phyloP scores from a whole-genome alignment of 192 early-diverging fungal species.

The Coemansia sp. region DNA sequence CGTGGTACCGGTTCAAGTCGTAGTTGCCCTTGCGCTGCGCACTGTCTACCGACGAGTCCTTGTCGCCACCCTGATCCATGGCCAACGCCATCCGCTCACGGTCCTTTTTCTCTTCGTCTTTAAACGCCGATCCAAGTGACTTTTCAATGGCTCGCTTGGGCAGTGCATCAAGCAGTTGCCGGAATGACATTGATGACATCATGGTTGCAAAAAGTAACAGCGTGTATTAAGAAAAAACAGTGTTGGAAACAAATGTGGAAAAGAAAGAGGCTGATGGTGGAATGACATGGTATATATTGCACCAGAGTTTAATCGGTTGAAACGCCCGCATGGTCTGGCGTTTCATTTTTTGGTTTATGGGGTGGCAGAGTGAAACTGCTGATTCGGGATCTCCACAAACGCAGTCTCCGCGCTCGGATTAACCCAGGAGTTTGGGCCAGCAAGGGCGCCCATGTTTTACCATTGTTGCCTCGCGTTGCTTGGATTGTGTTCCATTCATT shows the following conservation, averaged over 20 bases:
- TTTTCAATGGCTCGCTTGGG: slow-evolving; percentile 23
- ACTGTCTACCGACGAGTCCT: slow-evolving; percentile 14
- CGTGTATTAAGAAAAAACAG: not conserved
- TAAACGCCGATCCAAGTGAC: slow-evolving; percentile 16
- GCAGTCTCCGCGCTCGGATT: not conserved
- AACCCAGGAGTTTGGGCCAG: not conserved
- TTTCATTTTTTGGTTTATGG: not conserved
- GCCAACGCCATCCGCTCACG: slow-evolving; percentile 22
- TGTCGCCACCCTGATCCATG: slow-evolving; percentile 17
- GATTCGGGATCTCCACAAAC: not conserved
- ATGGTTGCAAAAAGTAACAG: not conserved
- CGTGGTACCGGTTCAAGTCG: slow-evolving; percentile 76
- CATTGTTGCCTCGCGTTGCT: no score
- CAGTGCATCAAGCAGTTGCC: slow-evolving; percentile 38
- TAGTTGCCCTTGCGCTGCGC: slow-evolving; percentile 41
- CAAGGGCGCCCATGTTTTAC: no score
- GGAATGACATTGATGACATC: slow-evolving; percentile 36
- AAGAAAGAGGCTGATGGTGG: not conserved
- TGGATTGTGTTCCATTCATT: no score
- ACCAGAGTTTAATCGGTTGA: not conserved
- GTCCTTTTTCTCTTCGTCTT: slow-evolving; percentile 18
- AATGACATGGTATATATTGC: not conserved
- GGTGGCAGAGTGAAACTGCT: not conserved
- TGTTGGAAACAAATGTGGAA: not conserved
- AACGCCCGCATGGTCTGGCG: not conserved